phyloP scores from a whole-genome alignment of 805 yeast genomes.

The Brettanomyces sp. region DNA sequence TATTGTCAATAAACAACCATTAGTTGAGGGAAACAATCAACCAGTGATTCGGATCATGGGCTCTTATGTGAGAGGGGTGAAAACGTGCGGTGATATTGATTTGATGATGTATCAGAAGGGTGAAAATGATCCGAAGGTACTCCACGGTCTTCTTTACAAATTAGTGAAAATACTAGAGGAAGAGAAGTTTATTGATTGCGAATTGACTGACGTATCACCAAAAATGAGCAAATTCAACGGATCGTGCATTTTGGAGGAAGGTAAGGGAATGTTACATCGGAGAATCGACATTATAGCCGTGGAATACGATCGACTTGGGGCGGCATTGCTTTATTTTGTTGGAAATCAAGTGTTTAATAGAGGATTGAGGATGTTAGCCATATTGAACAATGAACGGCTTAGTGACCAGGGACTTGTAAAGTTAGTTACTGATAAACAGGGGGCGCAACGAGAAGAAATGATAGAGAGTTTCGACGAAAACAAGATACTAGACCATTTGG shows the following conservation, averaged over 20 bases:
- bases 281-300: constrained; percentile 43
- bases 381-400: constrained; percentile 26
- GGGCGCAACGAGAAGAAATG: constrained; percentile 11
- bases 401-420: constrained; percentile 36
- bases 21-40: constrained; percentile 21
- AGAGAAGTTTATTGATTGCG: constrained; percentile 15
- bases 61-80: constrained; percentile 41
- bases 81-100: constrained; percentile 44
- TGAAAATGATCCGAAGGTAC: constrained; percentile 15
- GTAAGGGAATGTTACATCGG: constrained; percentile 30
- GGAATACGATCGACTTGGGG: constrained; percentile 37
- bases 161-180: constrained; percentile 8
- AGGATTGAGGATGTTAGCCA: constrained; percentile 33
- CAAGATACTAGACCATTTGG: constrained; percentile 35
- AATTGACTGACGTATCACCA: constrained; percentile 10
- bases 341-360: constrained; percentile 48
- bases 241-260: constrained; percentile 24
- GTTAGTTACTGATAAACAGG: not conserved
- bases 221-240: constrained; percentile 25
- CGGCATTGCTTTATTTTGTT: constrained; percentile 41
- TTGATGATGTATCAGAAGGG: constrained; percentile 32
- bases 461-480: constrained; percentile 36
- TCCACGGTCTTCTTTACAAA: constrained; percentile 9
- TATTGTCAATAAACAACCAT: constrained; percentile 5
- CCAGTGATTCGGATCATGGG: constrained; percentile 36